These are phyloP conservation scores for Agaricus bisporus DNA, from an alignment of 768 basidiomycete species.

Conservation along the genomic window DNA sequence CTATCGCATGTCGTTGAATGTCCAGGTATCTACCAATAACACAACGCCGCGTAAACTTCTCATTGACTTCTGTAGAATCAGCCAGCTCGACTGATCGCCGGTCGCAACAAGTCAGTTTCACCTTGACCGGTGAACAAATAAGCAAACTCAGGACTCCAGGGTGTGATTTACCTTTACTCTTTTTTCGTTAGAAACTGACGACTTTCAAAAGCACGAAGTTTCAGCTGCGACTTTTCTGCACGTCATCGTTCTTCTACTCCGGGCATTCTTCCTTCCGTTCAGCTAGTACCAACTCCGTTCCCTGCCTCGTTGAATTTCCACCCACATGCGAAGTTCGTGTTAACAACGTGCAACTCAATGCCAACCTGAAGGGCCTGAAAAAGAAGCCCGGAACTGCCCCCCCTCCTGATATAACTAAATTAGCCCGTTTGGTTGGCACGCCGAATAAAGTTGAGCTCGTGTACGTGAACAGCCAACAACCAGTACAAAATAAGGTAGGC, in stretches of 20 bases:
- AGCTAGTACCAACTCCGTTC: constrained; percentile 28
- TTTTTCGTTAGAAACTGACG: neutral
- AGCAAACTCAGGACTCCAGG: constrained; percentile 49
- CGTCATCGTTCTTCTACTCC: constrained; percentile 71
- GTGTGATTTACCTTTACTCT: constrained; percentile 30
- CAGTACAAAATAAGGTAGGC: constrained; percentile 63
- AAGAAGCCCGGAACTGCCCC: constrained; percentile 93
- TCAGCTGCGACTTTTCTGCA: constrained; percentile 86
- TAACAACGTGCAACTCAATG: constrained; percentile 60
- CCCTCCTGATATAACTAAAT: constrained; percentile 63
- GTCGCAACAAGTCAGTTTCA: constrained; percentile 53
- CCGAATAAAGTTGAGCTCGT: constrained; percentile 80
- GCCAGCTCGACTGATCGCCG: constrained; percentile 73
- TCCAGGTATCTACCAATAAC: constrained; percentile 47
- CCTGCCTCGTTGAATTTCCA: constrained; percentile 86
- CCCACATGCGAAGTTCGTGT: constrained; percentile 88
- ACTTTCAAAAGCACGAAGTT: constrained; percentile 47
- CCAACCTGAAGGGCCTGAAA: constrained; percentile 86
- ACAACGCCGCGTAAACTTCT: constrained; percentile 5
- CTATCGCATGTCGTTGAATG: constrained; percentile 68
- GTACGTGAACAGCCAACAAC: constrained; percentile 85
- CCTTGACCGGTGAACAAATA: constrained; percentile 60
- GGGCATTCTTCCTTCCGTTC: constrained; percentile 45
- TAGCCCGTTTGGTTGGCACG: constrained; percentile 31
- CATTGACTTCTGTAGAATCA: constrained; percentile 47